These are phyloP conservation scores for Pontederia paniculata DNA, from an alignment of 176 grass and related monocot genomes.

Conservation along the genomic window DNA sequence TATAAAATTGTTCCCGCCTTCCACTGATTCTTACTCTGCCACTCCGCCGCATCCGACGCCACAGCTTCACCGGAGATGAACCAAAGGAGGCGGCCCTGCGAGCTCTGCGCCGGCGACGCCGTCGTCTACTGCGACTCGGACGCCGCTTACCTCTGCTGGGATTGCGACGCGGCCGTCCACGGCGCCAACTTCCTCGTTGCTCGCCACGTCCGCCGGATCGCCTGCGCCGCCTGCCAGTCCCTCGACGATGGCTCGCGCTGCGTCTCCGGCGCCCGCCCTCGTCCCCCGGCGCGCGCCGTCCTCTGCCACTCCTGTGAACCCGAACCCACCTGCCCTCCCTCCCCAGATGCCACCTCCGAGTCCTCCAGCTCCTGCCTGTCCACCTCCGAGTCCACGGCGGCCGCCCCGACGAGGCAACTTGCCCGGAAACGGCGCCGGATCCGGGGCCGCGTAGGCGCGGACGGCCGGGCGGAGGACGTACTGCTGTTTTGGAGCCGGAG, in stretches of 20 bases:
- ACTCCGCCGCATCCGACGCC: neutral
- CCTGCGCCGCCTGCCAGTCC: neutral
- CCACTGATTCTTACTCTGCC: neutral
- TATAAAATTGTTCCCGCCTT: neutral
- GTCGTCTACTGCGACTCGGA: slow-evolving; percentile 74
- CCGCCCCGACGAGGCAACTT: neutral
- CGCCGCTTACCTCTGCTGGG: slow-evolving; percentile 50
- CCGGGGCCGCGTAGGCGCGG: neutral
- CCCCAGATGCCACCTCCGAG: neutral
- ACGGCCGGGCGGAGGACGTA: slow-evolving; percentile 19
- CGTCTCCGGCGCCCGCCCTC: neutral
- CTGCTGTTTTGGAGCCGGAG: slow-evolving; percentile 27
- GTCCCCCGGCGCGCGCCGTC: neutral
- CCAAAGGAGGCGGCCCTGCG: slow-evolving; percentile 16
- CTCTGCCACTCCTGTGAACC: neutral
- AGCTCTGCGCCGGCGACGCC: slow-evolving; percentile 35
- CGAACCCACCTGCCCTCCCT: neutral
- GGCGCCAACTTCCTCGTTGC: slow-evolving; percentile 89
- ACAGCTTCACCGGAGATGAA: neutral
- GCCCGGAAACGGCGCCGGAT: neutral
- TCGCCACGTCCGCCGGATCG: slow-evolving; percentile 40
- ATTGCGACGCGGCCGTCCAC: slow-evolving; percentile 69
- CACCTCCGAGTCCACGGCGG: slow-evolving; percentile 27
- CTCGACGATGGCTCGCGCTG: neutral
- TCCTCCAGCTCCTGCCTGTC: slow-evolving; percentile 38